phyloP scores from a whole-genome alignment of 192 early-diverging fungal genomes.

The Jimgerdemannia lactiflua region DNA sequence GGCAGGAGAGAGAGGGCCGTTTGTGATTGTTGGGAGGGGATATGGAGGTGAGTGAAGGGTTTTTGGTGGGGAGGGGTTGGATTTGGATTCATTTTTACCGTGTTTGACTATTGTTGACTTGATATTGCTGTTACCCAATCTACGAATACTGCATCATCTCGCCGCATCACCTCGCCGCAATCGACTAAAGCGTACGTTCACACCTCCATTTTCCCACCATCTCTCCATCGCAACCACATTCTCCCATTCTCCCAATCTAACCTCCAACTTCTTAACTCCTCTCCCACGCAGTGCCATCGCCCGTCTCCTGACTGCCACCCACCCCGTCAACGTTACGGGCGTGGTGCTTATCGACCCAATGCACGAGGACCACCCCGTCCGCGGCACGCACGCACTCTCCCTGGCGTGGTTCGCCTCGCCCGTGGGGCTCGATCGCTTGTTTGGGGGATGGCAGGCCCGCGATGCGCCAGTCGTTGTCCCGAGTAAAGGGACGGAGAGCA shows the following conservation, averaged over 20 bases:
- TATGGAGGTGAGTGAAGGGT: slow-evolving; percentile 4
- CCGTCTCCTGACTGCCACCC: slow-evolving; percentile 7
- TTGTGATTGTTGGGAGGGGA: slow-evolving; percentile 4
- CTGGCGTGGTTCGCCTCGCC: background rate
- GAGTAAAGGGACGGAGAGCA: background rate
- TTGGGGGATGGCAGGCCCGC: background rate
- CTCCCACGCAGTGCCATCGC: background rate
- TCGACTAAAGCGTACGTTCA: background rate
- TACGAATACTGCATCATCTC: too few relatives aligned
- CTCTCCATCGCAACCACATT: background rate
- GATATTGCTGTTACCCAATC: too few relatives aligned
- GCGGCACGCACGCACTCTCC: background rate
- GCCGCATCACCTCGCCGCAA: too few relatives aligned
- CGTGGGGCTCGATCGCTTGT: background rate
- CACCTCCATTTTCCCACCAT: too few relatives aligned
- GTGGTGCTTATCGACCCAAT: slow-evolving; percentile 6
- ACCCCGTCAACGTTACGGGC: slow-evolving; percentile 5
- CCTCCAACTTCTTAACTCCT: background rate
- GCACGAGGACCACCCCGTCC: background rate
- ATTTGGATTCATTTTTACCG: too few relatives aligned
- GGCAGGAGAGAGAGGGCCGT: background rate
- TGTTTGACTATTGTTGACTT: too few relatives aligned
- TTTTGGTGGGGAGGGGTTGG: too few relatives aligned
- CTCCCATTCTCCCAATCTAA: background rate
- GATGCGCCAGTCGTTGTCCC: background rate